Evolutionary conservation across 1,284 basidiomycete species (phyloP).

Genomic region (Puccinia novopanici): DNA sequence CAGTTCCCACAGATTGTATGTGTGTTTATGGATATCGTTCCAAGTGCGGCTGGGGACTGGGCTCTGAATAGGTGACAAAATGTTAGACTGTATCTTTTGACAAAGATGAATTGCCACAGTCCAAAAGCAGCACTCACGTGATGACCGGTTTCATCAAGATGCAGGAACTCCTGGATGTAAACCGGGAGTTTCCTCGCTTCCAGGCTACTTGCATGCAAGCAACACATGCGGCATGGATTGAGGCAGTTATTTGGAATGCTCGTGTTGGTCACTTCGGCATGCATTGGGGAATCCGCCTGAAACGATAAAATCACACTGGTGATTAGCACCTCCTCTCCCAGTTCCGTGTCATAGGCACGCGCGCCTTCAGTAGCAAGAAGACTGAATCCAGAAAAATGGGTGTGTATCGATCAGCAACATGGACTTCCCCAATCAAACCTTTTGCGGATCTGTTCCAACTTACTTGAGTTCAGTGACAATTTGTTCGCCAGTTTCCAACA

Average conservation of each 20-base stretch:
- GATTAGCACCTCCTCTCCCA: background rate
- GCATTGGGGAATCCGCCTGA: background rate
- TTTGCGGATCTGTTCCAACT: slow-evolving; percentile 5
- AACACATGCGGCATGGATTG: background rate
- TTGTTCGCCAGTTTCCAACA: slow-evolving; percentile 60
- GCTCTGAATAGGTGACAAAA: background rate
- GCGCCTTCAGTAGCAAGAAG: background rate
- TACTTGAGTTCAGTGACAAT: slow-evolving; percentile 58
- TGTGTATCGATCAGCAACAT: background rate
- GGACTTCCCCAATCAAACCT: background rate
- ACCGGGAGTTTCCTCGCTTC: background rate
- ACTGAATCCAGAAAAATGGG: background rate
- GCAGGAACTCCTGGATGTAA: background rate
- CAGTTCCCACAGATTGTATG: too few species aligned
- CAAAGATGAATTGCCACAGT: background rate
- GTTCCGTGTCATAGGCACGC: background rate
- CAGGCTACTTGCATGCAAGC: background rate
- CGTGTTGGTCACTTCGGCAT: slow-evolving; percentile 8
- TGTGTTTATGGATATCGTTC: too few species aligned
- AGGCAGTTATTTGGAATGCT: background rate
- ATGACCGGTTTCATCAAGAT: background rate
- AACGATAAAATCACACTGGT: background rate
- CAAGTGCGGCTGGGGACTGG: too few species aligned
- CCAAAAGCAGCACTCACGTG: background rate
- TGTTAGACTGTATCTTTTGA: background rate